Conservation (phyloP, 2,329 filamentous ascomycete genomes). For the Knoxdaviesia capensis region DNA sequence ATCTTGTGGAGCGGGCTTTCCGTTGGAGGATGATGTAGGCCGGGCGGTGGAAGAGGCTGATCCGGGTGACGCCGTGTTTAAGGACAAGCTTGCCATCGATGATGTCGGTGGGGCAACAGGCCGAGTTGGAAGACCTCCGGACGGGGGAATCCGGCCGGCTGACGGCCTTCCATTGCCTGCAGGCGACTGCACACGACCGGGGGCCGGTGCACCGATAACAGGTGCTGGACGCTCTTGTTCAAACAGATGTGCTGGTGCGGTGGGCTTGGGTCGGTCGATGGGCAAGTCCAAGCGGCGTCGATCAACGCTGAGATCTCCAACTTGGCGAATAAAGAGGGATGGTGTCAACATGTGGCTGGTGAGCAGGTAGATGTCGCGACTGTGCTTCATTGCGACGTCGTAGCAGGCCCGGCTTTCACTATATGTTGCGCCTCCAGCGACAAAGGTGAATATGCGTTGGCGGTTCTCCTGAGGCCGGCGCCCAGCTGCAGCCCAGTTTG, state of each 20-base stretch:
- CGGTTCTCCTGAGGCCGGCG: slow-evolving; percentile 55
- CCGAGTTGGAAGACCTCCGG: slow-evolving; percentile 15
- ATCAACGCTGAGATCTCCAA: slow-evolving; percentile 59
- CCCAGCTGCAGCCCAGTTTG: slow-evolving; percentile 81
- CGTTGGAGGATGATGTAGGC: too few relatives aligned
- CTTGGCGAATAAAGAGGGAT: slow-evolving; percentile 59
- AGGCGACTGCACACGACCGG: slow-evolving; percentile 4
- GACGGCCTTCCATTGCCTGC: slow-evolving; percentile 8
- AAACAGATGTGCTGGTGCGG: slow-evolving; percentile 70
- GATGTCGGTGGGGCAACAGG: slow-evolving; percentile 26
- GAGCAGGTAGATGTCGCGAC: slow-evolving; percentile 68
- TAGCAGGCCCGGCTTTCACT: slow-evolving; percentile 82
- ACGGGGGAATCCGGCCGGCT: slow-evolving; percentile 6
- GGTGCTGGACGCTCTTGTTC: slow-evolving; percentile 27
- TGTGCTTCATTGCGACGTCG: slow-evolving; percentile 52
- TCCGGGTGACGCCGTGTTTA: slow-evolving; percentile 11
- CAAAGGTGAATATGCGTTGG: slow-evolving; percentile 81
- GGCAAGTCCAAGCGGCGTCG: slow-evolving; percentile 63
- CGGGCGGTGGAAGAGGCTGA: too few relatives aligned
- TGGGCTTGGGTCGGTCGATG: slow-evolving; percentile 57
- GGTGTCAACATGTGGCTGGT: slow-evolving; percentile 90
- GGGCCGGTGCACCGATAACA: slow-evolving; percentile 1
- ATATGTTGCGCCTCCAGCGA: slow-evolving; percentile 89
- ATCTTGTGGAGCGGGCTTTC: slow-evolving; percentile 4
- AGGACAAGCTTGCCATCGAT: slow-evolving; percentile 33